A percentile compares a stretch with the other conserved stretches of the same genome.
Evolutionary conservation across 2,329 filamentous ascomycete genomes (phyloP).

Genomic region (Dichotomopilus funicola): DNA sequence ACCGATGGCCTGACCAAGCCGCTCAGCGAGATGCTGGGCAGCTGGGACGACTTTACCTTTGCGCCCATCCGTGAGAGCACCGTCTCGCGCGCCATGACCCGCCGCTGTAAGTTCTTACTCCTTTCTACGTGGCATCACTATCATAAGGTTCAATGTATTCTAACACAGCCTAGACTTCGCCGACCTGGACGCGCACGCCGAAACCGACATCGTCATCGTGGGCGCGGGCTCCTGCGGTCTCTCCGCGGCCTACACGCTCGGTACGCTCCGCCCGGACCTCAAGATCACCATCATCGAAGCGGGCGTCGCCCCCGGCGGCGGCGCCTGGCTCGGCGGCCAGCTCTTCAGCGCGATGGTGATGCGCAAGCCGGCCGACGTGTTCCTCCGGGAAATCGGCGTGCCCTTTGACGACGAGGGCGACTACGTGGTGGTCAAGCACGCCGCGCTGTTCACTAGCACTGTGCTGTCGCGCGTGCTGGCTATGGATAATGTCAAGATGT

Average conservation of each 20-base stretch:
- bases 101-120: conserved; percentile 49
- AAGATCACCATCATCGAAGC: conserved; percentile 90
- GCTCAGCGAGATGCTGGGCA: conserved; percentile 60
- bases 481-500: conserved; percentile 90
- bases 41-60: conserved; percentile 80
- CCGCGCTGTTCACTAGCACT: conserved; percentile 84
- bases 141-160: neutral
- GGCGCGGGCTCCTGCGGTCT: conserved; percentile 86
- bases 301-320: conserved; percentile 77
- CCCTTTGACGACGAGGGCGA: conserved; percentile 82
- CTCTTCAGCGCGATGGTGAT: conserved; percentile 95
- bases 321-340: conserved; percentile 89
- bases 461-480: conserved; percentile 74
- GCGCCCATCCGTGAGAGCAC: conserved; percentile 84
- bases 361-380: conserved; percentile 83
- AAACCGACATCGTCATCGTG: conserved; percentile 90
- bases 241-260: conserved; percentile 76
- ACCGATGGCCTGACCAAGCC: conserved; percentile 40
- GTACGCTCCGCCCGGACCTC: conserved; percentile 76
- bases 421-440: conserved; percentile 91
- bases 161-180: conserved; percentile 53
- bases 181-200: conserved; percentile 82
- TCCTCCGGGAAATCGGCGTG: conserved; percentile 73
- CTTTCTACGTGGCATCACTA: neutral
- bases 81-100: conserved; percentile 88